Conservation (phyloP, 352 stramenopile genomes). For the Pythium dissimile region DNA sequence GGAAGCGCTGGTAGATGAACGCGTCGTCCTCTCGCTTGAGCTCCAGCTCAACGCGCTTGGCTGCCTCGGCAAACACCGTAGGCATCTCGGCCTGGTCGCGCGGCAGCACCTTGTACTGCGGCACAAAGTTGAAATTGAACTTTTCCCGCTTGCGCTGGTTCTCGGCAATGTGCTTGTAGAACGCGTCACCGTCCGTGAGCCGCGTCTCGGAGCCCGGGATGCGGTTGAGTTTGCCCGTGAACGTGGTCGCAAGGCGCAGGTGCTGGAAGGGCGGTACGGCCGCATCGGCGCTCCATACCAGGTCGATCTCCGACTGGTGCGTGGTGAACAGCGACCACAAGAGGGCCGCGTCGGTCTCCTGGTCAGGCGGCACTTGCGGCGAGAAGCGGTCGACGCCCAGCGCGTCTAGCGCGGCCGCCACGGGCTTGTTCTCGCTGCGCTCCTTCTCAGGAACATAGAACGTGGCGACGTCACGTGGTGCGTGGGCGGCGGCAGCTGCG, state of each 20-base stretch:
- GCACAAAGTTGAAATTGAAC: constrained; percentile 70
- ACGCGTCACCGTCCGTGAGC: constrained; percentile 40
- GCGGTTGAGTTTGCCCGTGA: constrained; percentile 63
- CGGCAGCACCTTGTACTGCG: constrained; percentile 55
- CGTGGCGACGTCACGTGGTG: constrained; percentile 27
- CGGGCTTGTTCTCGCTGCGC: constrained; percentile 32
- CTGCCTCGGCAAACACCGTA: constrained; percentile 36
- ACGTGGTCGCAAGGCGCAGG: constrained; percentile 40
- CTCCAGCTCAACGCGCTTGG: constrained; percentile 54
- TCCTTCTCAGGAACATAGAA: constrained; percentile 52
- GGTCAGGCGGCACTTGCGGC: constrained; percentile 5
- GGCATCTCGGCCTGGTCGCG: constrained; percentile 44
- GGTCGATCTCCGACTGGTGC: constrained; percentile 50
- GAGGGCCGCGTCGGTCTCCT: constrained; percentile 13
- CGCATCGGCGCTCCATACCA: constrained; percentile 53
- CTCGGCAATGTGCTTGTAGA: constrained; percentile 41
- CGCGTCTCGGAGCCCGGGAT: constrained; percentile 44
- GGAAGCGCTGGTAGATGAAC: constrained; percentile 60
- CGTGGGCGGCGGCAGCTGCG: not conserved
- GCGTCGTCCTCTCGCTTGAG: constrained; percentile 44
- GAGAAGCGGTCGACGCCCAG: constrained; percentile 56
- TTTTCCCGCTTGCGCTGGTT: constrained; percentile 51
- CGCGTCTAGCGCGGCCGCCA: constrained; percentile 45
- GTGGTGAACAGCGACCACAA: constrained; percentile 41
- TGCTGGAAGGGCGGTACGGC: constrained; percentile 27